These are phyloP conservation scores for Lathyrus aphaca DNA, from an alignment of 306 rosid species.

Conservation along the genomic window DNA sequence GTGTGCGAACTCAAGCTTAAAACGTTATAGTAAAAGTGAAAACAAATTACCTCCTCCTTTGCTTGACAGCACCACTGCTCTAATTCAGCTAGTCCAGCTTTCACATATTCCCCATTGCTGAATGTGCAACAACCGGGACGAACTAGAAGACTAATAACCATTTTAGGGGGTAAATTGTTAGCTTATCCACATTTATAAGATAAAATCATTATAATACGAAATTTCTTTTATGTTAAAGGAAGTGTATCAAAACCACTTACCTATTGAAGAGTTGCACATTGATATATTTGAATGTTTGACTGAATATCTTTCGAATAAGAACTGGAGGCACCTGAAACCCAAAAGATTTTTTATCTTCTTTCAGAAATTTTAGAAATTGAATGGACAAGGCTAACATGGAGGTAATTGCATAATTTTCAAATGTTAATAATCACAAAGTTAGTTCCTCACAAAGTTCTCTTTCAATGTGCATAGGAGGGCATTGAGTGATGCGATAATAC, in stretches of 20 bases:
- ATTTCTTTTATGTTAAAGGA: slow-evolving; percentile 1
- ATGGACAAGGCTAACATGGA: slow-evolving; percentile 23
- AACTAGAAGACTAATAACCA: slow-evolving; percentile 78
- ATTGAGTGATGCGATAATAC: slow-evolving; percentile 87
- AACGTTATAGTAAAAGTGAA: neutral
- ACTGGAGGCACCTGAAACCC: slow-evolving; percentile 83
- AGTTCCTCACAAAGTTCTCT: slow-evolving; percentile 85
- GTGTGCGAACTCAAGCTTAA: slow-evolving; percentile 22
- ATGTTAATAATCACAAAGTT: slow-evolving; percentile 23
- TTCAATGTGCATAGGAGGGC: slow-evolving; percentile 81
- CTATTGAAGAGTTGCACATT: slow-evolving; percentile 96
- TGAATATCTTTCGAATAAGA: slow-evolving; percentile 81
- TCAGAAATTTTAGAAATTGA: slow-evolving; percentile 13
- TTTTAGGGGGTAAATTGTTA: slow-evolving; percentile 9
- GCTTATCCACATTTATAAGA: slow-evolving; percentile 19
- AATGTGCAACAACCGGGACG: slow-evolving; percentile 98
- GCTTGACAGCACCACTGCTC: slow-evolving; percentile 97
- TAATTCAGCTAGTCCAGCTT: slow-evolving; percentile 92
- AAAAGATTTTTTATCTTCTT: slow-evolving; percentile 27
- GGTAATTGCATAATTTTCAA: slow-evolving; percentile 21
- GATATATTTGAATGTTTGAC: slow-evolving; percentile 84
- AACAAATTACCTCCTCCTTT: slow-evolving; percentile 72
- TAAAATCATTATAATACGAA: slow-evolving; percentile 9
- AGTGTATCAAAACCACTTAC: slow-evolving; percentile 46
- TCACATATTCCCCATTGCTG: slow-evolving; percentile 93